Evolutionary conservation across 73 alveolate genomes (phyloP).

Genomic region (Tetrahymena thermophila): DNA sequence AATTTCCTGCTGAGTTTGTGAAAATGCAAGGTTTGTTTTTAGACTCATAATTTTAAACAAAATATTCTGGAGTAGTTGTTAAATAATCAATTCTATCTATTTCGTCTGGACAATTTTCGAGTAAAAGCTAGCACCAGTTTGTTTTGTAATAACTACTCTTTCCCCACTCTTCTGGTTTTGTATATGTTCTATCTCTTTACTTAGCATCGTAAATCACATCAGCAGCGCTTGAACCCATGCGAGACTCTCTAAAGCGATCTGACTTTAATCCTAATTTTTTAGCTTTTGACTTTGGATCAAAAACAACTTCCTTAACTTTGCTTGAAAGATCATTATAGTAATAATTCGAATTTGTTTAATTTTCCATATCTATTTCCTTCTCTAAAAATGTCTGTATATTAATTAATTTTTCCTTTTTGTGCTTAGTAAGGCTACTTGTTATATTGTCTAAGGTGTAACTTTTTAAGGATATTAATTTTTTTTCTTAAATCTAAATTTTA

Average conservation of each 20-base stretch:
- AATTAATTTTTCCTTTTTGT: too few species aligned
- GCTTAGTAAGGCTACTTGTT: neutral
- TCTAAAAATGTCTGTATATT: too few species aligned
- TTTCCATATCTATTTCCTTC: neutral
- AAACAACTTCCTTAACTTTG: neutral
- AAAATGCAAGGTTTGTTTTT: conserved; percentile 53
- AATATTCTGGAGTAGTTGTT: conserved; percentile 49
- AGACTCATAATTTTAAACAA: conserved; percentile 54
- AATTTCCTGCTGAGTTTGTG: conserved; percentile 45
- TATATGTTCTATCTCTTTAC: neutral
- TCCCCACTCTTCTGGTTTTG: neutral
- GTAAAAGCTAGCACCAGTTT: conserved; percentile 3
- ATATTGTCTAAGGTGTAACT: neutral
- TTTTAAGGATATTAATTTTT: neutral
- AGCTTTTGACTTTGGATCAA: neutral
- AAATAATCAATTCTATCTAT: conserved; percentile 23
- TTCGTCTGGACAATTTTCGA: conserved; percentile 1
- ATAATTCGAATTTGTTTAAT: neutral
- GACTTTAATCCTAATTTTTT: neutral
- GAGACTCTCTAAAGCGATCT: neutral
- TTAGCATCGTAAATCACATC: neutral
- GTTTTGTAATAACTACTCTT: conserved; percentile 4
- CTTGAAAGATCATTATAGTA: neutral
- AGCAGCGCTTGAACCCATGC: neutral
- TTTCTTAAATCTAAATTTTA: neutral